Base-by-base conservation (phyloP, 352 stramenopile species). In the Globisporangium perplexum region DNA sequence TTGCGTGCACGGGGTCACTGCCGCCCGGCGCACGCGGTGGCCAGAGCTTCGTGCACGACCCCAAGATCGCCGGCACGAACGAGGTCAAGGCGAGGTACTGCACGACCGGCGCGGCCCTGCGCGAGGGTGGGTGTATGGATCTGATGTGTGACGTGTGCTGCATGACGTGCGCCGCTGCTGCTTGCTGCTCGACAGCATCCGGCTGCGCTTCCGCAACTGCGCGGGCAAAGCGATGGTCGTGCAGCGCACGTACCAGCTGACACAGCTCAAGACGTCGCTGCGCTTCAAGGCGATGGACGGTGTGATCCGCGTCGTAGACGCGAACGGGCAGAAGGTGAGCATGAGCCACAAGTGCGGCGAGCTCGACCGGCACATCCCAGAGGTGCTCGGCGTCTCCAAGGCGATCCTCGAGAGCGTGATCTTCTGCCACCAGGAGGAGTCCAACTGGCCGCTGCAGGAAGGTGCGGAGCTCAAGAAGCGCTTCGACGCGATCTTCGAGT, bases 401-500 rank as follows among this genome's bases (percentile, higher is more conserved):
- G 89, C 97, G 5, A 98, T 99, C 47, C 65, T 99, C 8, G 96
- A 99, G 53, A 98, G 98, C 63, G 97, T 99, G 20, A 96, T 99
- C 28, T 99, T 99, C 74, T 99, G 96, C 62, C 98, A 99, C 72
- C 97, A 99, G 63, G 90, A 97, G 60, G 95, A 98, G 24, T 96
- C 91, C 12, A 98, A 96, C 46, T 99, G 98, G 98, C 98, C 98
- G 15, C 61, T 98, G 44, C 72, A 83, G 52, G 96, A 99, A 71
- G 94, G 96, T 17, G 86, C 89, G 0, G 93, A 98, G 51, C 71
- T 99, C 6, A 99, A 99, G 77, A 99, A 99, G 66, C 80, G 95
- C 30, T 99, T 99, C 64, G 98, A 99, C 71, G 96, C 99, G 60
- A 99, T 99, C 50, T 99, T 99, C 60, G 97, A 99, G 73, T 98